Evolutionary conservation across 768 basidiomycete genomes (phyloP).

Genomic region (Termitomyces sp.): DNA sequence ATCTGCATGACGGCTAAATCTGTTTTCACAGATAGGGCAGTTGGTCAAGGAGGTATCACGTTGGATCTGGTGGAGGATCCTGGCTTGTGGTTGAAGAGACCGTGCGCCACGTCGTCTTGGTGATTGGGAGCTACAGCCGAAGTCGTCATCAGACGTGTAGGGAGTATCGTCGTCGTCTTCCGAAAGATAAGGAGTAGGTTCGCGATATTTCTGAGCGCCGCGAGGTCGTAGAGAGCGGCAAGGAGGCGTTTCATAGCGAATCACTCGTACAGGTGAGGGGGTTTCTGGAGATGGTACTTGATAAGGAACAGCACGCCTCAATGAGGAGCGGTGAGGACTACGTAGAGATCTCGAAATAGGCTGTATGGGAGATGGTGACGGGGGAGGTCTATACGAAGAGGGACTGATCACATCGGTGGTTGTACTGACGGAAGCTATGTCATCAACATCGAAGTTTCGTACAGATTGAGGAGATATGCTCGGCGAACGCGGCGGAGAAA

Average conservation of each 20-base stretch:
- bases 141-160: not conserved
- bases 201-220: not conserved
- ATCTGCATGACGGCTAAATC: conserved; percentile 8
- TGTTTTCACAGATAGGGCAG: conserved; percentile 2
- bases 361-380: not conserved
- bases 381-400: not conserved
- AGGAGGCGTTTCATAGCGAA: not conserved
- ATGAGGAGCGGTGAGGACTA: not conserved
- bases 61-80: conserved; percentile 3
- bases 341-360: not conserved
- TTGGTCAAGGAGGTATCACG: not conserved
- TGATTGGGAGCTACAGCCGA: not conserved
- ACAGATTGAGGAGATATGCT: not conserved
- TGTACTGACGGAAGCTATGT: not conserved
- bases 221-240: conserved; percentile 3
- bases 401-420: not conserved
- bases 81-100: not conserved
- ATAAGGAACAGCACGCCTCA: not conserved
- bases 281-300: not conserved
- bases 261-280: not conserved
- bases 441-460: not conserved
- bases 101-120: not conserved
- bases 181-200: not conserved
- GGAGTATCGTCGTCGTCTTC: not conserved
- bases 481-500: not conserved